Conservation (phyloP, 352 stramenopile genomes). For the Pseudoperonospora humuli region DNA sequence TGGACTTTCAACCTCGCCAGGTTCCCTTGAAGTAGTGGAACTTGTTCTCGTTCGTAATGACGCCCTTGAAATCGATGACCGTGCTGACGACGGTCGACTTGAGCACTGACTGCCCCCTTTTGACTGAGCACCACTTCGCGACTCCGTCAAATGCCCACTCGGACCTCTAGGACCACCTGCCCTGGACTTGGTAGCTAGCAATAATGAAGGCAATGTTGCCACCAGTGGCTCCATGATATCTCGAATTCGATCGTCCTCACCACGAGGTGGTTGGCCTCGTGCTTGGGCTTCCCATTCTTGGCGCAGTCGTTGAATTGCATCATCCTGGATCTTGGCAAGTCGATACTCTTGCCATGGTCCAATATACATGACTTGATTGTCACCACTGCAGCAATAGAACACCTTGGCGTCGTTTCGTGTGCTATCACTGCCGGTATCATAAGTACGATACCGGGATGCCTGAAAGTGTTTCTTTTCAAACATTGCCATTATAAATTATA, state of each 20-base stretch:
- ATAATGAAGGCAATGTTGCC: slow-evolving; percentile 54
- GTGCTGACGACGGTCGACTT: slow-evolving; percentile 18
- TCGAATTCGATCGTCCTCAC: slow-evolving; percentile 49
- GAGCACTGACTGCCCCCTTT: slow-evolving; percentile 15
- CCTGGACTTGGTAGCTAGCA: slow-evolving; percentile 41
- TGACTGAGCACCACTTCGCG: slow-evolving; percentile 2
- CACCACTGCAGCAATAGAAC: no score
- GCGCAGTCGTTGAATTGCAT: slow-evolving; percentile 58
- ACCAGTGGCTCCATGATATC: slow-evolving; percentile 76
- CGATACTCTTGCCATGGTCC: slow-evolving; percentile 82
- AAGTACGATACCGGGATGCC: no score
- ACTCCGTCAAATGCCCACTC: background rate
- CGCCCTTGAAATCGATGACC: slow-evolving; percentile 13
- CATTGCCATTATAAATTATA: no score
- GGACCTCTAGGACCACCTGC: slow-evolving; percentile 5
- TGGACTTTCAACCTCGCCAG: slow-evolving; percentile 10
- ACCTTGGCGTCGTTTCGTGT: no score
- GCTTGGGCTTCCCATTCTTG: slow-evolving; percentile 61
- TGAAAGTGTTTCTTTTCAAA: no score
- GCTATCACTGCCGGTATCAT: no score
- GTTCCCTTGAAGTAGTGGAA: background rate
- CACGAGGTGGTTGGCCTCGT: slow-evolving; percentile 25
- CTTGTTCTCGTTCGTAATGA: slow-evolving; percentile 8
- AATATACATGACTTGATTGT: slow-evolving; percentile 87
- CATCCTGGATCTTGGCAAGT: slow-evolving; percentile 76